Conservation (phyloP, 495 filamentous ascomycete species). For the Penicillium ochrochloron region DNA sequence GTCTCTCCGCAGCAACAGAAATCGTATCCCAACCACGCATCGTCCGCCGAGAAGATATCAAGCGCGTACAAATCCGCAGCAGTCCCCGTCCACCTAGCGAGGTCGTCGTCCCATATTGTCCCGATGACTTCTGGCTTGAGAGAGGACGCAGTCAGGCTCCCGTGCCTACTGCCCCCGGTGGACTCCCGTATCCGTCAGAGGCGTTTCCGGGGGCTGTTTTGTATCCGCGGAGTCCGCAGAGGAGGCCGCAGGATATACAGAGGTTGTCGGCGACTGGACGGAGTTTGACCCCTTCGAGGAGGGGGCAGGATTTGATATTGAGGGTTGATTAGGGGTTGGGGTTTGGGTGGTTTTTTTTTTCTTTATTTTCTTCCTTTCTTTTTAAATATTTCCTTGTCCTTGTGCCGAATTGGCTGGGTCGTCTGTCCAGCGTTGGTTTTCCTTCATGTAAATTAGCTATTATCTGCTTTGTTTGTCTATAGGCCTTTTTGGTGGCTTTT, state of each 20-base stretch:
- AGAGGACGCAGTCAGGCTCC: slow-evolving; percentile 13
- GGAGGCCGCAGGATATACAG: slow-evolving; percentile 12
- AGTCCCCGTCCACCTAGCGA: slow-evolving; percentile 35
- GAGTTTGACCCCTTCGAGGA: slow-evolving; percentile 44
- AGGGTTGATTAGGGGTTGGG: slow-evolving; percentile 37
- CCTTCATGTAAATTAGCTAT: slow-evolving; percentile 1
- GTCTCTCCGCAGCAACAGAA: slow-evolving; percentile 29
- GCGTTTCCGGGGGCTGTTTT: slow-evolving; percentile 14
- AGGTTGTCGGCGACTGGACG: slow-evolving; percentile 36
- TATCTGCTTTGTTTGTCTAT: background rate
- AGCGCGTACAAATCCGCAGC: slow-evolving; percentile 39
- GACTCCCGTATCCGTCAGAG: slow-evolving; percentile 34
- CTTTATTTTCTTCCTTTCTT: background rate
- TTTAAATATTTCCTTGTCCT: slow-evolving; percentile 11
- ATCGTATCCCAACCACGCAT: slow-evolving; percentile 43
- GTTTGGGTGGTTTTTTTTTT: background rate
- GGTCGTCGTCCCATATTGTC: slow-evolving; percentile 36
- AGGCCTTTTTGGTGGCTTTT: background rate
- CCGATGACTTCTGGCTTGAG: slow-evolving; percentile 42
- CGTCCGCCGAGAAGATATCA: slow-evolving; percentile 43
- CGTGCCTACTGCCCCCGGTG: background rate
- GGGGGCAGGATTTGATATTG: slow-evolving; percentile 43
- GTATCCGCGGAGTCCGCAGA: slow-evolving; percentile 33
- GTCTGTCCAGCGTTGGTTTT: background rate
- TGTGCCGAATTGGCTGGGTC: background rate